Evolutionary conservation across 306 rosid genomes (phyloP), one percentile per base, ranked within the genome.

Genomic region (Fagus crenata): DNA sequence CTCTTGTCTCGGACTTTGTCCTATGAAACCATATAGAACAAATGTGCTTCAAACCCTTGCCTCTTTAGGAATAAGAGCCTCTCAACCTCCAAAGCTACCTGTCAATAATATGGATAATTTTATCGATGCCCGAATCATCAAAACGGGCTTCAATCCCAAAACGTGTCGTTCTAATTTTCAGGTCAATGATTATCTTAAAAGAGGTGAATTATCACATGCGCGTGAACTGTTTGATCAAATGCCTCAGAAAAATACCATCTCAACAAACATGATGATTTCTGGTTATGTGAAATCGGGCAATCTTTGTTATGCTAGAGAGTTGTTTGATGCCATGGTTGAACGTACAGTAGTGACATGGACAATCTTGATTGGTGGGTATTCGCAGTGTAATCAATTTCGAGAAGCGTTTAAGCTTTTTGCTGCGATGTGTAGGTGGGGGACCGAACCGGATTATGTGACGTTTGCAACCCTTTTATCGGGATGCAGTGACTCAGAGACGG

Each of bases 301-400:
- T 68, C 83, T 95, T 79, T 75, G 80, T 58, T 59, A 53, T 75
- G 98, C 98, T 37, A 83, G 86, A 73, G 84, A 75, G 79, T 58
- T 95, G 82, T 89, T 95, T 80, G 96, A 92, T 60, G 7, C 39
- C 80, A 86, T 87, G 97, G 17, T 56, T 69, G 86, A 90, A 46
- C 93, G 92, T 41, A 84, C 87, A 7, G 89, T 81, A 17, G 97
- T 95, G 28, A 80, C 96, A 0, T 95, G 98, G 98, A 95, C 98
- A 8, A 90, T 92, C 78, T 74, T 95, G 54, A 92, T 95, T 1
- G 92, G 92, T 35, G 92, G 89, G 3, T 92, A 88, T 81, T 83
- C 92, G 7, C 82, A 84, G 53, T 78, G 80, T 60, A 85, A 82
- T 37, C 77, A 53, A 67, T 86, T 87, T 35, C 75, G 58, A 0